A percentile compares a stretch with the other conserved stretches of the same genome.
Evolutionary conservation across 176 grass and related monocot species (phyloP).

Genomic region (Stipa capillata): DNA sequence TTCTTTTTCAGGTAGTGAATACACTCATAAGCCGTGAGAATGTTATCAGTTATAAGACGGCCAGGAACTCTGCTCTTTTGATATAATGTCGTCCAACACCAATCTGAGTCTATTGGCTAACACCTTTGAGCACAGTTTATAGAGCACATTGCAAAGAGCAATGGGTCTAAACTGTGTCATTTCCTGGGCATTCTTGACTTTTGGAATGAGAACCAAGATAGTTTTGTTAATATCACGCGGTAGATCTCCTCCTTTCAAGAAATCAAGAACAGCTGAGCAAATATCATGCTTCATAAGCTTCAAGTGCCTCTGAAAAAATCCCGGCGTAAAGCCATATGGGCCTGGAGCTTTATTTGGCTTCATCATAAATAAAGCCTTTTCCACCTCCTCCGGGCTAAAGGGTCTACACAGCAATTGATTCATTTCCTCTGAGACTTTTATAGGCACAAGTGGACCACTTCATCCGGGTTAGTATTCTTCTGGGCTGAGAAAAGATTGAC

Average conservation of each 20-base stretch:
- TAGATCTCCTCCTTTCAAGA: neutral
- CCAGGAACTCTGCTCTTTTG: neutral
- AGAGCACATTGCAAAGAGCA: no score
- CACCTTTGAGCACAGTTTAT: neutral
- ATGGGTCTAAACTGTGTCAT: neutral
- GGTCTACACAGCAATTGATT: no score
- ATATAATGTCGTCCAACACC: neutral
- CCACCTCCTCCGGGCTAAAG: neutral
- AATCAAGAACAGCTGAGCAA: neutral
- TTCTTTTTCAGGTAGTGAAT: neutral
- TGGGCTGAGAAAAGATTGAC: no score
- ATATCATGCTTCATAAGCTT: neutral
- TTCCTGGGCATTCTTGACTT: neutral
- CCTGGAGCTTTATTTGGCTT: neutral
- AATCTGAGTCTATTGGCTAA: neutral
- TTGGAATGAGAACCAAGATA: neutral
- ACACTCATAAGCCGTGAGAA: neutral
- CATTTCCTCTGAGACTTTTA: no score
- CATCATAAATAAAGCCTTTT: neutral
- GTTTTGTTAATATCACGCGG: neutral
- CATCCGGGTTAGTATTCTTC: no score
- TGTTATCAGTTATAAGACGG: neutral
- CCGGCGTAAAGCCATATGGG: no score
- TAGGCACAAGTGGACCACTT: no score
- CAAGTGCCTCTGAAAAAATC: neutral